Evolutionary conservation across 768 basidiomycete species (phyloP).

Genomic region (Hygrophoropsis aurantiaca): DNA sequence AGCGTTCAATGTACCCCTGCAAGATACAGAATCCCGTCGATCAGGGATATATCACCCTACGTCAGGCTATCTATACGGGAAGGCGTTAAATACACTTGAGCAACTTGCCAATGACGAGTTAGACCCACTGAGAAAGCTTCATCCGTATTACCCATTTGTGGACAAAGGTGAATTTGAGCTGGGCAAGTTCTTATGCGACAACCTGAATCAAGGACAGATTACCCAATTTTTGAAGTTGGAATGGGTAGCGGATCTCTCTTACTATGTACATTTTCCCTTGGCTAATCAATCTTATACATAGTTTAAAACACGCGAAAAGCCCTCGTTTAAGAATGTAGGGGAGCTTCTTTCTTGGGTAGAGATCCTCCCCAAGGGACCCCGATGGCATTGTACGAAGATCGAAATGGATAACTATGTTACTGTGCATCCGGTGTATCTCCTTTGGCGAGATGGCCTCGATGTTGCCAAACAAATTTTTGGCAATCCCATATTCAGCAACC

Average conservation of each 20-base stretch:
- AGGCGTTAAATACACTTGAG: neutral
- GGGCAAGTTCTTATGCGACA: constrained; percentile 23
- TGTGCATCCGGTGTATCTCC: constrained; percentile 12
- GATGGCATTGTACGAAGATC: constrained; percentile 17
- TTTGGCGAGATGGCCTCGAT: constrained; percentile 24
- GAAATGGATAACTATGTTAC: constrained; percentile 9
- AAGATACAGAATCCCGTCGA: no score
- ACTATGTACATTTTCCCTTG: neutral
- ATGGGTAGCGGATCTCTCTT: constrained; percentile 19
- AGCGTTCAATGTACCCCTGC: no score
- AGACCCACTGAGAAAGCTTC: constrained; percentile 3
- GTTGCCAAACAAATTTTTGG: constrained; percentile 18
- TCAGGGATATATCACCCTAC: no score
- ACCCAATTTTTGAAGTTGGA: constrained; percentile 27
- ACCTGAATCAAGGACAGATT: constrained; percentile 26
- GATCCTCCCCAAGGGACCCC: constrained; percentile 15
- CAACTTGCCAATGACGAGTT: neutral
- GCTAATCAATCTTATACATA: neutral
- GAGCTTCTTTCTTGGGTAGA: constrained; percentile 15
- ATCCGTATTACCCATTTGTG: constrained; percentile 32
- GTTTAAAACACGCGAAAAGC: constrained; percentile 1
- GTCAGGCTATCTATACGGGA: no score
- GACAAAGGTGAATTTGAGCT: constrained; percentile 31
- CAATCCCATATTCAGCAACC: constrained; percentile 19
- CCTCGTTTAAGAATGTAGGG: constrained; percentile 20